Evolutionary conservation across 176 grass and related monocot genomes (phyloP).

Genomic region (Oryza coarctata): DNA sequence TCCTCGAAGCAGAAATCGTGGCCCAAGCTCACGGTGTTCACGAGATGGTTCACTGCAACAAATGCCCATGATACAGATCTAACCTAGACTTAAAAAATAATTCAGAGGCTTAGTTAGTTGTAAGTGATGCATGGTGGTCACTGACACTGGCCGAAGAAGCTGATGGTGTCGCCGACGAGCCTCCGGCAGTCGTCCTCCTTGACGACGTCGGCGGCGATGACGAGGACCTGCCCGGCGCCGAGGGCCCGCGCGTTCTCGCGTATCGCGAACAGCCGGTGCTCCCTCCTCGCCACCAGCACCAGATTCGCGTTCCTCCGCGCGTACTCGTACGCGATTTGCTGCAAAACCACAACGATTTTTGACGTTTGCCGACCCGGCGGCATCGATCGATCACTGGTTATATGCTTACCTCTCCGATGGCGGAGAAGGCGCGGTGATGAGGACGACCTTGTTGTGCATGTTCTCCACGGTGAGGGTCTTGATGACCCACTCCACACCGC

Average conservation of each 20-base stretch:
- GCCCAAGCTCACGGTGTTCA: constrained; percentile 79
- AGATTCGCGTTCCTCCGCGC: constrained; percentile 68
- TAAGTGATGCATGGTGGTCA: background rate
- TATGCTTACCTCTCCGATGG: constrained; percentile 66
- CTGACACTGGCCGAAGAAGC: constrained; percentile 82
- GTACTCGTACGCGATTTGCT: constrained; percentile 96
- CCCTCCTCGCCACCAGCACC: constrained; percentile 82
- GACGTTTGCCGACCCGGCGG: no score
- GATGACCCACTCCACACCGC: constrained; percentile 55
- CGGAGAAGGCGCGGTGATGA: constrained; percentile 79
- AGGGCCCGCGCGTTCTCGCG: constrained; percentile 66
- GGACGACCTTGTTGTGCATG: constrained; percentile 73
- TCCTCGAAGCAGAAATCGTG: constrained; percentile 92
- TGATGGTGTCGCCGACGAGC: constrained; percentile 73
- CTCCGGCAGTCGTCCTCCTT: constrained; percentile 81
- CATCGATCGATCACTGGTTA: no score
- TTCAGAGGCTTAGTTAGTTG: background rate
- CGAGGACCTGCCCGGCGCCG: constrained; percentile 77
- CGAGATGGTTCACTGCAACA: constrained; percentile 82
- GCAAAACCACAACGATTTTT: background rate
- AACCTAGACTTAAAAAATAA: background rate
- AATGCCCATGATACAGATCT: no score
- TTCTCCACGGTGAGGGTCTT: constrained; percentile 69
- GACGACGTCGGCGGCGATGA: constrained; percentile 82
- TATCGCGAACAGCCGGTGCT: constrained; percentile 70